A percentile compares a stretch with the other conserved stretches of the same genome.
Conservation (phyloP, 352 stramenopile species). For the Globisporangium iwayamae region DNA sequence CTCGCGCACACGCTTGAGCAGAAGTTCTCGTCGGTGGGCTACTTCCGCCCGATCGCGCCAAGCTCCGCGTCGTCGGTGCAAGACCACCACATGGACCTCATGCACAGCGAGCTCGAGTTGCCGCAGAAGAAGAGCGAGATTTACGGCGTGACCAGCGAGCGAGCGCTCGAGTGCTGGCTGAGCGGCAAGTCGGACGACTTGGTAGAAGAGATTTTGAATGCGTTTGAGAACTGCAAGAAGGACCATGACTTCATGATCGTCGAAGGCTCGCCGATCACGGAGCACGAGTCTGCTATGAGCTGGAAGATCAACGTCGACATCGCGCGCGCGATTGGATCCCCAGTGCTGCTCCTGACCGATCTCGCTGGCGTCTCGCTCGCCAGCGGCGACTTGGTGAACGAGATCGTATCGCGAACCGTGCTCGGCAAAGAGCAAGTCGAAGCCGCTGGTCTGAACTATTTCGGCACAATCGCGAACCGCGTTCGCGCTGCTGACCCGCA, state of each 20-base stretch:
- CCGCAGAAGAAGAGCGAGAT: constrained; percentile 37
- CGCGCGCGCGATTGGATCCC: constrained; percentile 60
- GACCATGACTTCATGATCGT: constrained; percentile 85
- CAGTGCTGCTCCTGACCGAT: constrained; percentile 64
- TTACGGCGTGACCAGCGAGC: constrained; percentile 57
- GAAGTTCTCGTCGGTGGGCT: constrained; percentile 67
- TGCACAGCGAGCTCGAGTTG: constrained; percentile 59
- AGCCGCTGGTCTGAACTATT: constrained; percentile 51
- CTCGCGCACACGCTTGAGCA: constrained; percentile 68
- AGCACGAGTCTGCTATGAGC: constrained; percentile 67
- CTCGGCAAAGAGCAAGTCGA: constrained; percentile 63
- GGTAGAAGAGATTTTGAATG: constrained; percentile 62
- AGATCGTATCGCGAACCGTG: constrained; percentile 55
- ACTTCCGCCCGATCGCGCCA: constrained; percentile 76
- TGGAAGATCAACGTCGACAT: constrained; percentile 83
- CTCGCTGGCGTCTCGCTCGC: constrained; percentile 25
- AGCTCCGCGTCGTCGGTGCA: constrained; percentile 19
- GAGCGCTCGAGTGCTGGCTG: constrained; percentile 49
- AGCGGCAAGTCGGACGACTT: constrained; percentile 61
- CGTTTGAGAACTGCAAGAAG: constrained; percentile 47
- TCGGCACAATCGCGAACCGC: constrained; percentile 75
- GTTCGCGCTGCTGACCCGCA: constrained; percentile 37
- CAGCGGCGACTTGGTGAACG: constrained; percentile 33
- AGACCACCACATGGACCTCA: constrained; percentile 73
- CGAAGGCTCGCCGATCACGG: constrained; percentile 62